Evolutionary conservation across 75 land plant species (phyloP).

Genomic region (Pseudotsuga menziesii): DNA sequence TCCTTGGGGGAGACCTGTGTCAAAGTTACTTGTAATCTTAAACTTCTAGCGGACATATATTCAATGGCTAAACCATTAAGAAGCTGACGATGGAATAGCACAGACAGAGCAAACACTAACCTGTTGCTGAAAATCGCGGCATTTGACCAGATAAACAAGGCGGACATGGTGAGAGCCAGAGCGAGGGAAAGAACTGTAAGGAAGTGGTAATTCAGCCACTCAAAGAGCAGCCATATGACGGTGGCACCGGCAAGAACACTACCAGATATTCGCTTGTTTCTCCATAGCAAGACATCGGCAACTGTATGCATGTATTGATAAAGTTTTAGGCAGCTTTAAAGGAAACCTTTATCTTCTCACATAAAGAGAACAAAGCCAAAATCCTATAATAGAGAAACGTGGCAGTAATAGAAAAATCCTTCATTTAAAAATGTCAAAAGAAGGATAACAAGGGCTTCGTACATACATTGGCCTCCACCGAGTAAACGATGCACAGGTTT

Average conservation of each 20-base stretch:
- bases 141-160: slow-evolving; percentile 72
- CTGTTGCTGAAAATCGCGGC: slow-evolving; percentile 50
- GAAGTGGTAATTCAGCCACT: slow-evolving; percentile 75
- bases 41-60: background rate
- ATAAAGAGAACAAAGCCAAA: too few relatives aligned
- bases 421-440: too few relatives aligned
- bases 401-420: too few relatives aligned
- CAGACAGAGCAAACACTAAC: slow-evolving; percentile 13
- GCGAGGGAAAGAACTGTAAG: slow-evolving; percentile 43
- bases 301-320: too few relatives aligned
- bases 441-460: too few relatives aligned
- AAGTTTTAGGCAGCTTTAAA: too few relatives aligned
- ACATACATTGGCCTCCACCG: too few relatives aligned
- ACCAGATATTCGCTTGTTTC: slow-evolving; percentile 55
- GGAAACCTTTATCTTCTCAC: too few relatives aligned
- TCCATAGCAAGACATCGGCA: too few relatives aligned
- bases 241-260: slow-evolving; percentile 55
- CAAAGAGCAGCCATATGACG: slow-evolving; percentile 61
- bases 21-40: background rate
- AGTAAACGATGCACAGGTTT: too few relatives aligned
- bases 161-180: slow-evolving; percentile 47
- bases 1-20: slow-evolving; percentile 43
- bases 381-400: too few relatives aligned
- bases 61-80: too few relatives aligned
- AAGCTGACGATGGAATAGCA: background rate